Evolutionary conservation across 2,329 filamentous ascomycete genomes (phyloP), one percentile per base, ranked within the genome.

Genomic region (Corniculantispora saksenae): DNA sequence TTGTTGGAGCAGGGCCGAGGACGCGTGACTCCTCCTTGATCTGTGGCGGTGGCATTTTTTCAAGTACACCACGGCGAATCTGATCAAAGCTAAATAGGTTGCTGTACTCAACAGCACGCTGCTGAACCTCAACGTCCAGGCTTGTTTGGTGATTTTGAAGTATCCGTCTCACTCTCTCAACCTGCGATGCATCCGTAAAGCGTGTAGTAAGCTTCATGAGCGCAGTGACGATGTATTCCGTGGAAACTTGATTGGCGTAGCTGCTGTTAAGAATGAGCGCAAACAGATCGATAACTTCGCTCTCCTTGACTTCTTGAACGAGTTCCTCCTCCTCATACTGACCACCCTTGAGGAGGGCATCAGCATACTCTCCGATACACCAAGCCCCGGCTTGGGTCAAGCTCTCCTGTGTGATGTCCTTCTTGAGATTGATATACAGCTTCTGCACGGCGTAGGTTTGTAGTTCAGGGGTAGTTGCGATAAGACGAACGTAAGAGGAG

Each of bases 381-480:
- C 95, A 99, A 8, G 95, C 91, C 45, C 92, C 95, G 58, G 94
- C 93, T 68, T 98, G 86, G 10, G 93, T 97, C 68, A 99, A 81
- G 69, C 93, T 96, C 78, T 99, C 96, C 76, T 99, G 95, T 2
- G 94, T 97, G 71, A 99, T 97, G 72, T 99, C 95, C 70, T 97
- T 95, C 77, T 95, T 97, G 63, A 99, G 81, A 67, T 91, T 91
- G 23, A 89, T 84, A 76, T 97, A 99, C 8, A 99, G 83, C 77
- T 98, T 99, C 74, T 97, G 95, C 5, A 94, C 94, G 1, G 93
- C 94, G 75, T 99, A 99, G 0, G 94, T 97, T 77, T 99, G 95
- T 47, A 98, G 83, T 71, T 99, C 95, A 0, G 94, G 90, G 0
- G 93, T 97, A 0, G 94, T 98, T 17, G 95, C 95, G 69, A 99